Percentiles rank a stretch among this genome's conserved stretches.
Conservation (phyloP, 345 rosid genomes). For the Pugionium dolabratum region DNA sequence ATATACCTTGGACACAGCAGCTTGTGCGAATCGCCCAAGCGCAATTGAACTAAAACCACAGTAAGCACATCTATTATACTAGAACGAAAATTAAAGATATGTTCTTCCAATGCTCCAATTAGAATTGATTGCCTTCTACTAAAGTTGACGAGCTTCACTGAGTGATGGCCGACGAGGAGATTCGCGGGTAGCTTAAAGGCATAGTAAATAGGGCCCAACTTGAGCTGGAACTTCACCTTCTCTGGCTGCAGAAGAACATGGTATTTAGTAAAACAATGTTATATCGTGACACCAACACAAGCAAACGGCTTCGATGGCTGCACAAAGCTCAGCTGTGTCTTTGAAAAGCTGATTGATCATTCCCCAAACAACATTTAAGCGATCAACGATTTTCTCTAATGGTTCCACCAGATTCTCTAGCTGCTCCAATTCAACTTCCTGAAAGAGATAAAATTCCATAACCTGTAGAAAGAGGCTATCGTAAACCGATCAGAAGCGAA, state of each 20-base stretch:
- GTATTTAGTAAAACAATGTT: slow-evolving; percentile 5
- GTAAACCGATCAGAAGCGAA: background rate
- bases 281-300: background rate
- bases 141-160: slow-evolving; percentile 66
- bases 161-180: slow-evolving; percentile 61
- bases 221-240: slow-evolving; percentile 70
- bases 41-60: slow-evolving; percentile 46
- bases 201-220: slow-evolving; percentile 71
- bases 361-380: slow-evolving; percentile 68
- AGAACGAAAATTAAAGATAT: background rate
- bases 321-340: slow-evolving; percentile 73
- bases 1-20: slow-evolving; percentile 78
- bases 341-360: slow-evolving; percentile 73
- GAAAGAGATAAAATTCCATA: background rate
- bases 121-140: slow-evolving; percentile 59
- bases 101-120: background rate
- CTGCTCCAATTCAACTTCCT: slow-evolving; percentile 75
- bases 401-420: slow-evolving; percentile 86
- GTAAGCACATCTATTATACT: background rate
- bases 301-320: slow-evolving; percentile 76
- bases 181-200: slow-evolving; percentile 71
- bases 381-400: slow-evolving; percentile 72
- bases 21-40: slow-evolving; percentile 83
- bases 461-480: background rate
- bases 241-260: slow-evolving; percentile 58